Percentiles rank a stretch among this genome's conserved stretches.
Conservation (phyloP, 2,329 filamentous ascomycete species). For the Emericellopsis cladophorae region DNA sequence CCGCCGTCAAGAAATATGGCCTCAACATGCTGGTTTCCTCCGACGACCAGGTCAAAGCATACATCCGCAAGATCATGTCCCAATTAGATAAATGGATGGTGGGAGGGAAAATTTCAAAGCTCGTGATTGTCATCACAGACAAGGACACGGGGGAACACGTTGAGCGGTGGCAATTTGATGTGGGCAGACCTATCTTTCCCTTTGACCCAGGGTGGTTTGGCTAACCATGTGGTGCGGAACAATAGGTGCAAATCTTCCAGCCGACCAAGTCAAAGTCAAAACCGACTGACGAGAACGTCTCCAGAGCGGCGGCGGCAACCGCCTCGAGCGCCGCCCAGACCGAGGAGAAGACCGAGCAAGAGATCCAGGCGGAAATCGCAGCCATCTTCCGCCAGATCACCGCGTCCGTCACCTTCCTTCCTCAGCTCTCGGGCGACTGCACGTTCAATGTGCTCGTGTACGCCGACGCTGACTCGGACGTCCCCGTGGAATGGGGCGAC, state of each 20-base stretch:
- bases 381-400: constrained; percentile 97
- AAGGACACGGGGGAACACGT: constrained; percentile 96
- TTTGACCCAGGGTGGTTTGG: constrained; percentile 1
- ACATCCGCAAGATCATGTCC: constrained; percentile 98
- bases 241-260: constrained; percentile 25
- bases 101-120: constrained; percentile 89
- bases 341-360: constrained; percentile 76
- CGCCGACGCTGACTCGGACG: constrained; percentile 89
- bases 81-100: constrained; percentile 98
- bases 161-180: constrained; percentile 97
- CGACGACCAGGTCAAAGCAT: constrained; percentile 96
- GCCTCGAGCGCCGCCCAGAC: constrained; percentile 8
- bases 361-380: constrained; percentile 93
- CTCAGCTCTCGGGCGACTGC: constrained; percentile 79
- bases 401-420: constrained; percentile 90
- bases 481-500: constrained; percentile 97
- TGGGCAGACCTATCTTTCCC: constrained; percentile 24
- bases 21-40: constrained; percentile 95
- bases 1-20: constrained; percentile 97
- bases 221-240: not conserved
- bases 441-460: constrained; percentile 99
- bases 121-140: constrained; percentile 91
- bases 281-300: constrained; percentile 55
- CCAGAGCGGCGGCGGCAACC: constrained; percentile 19
- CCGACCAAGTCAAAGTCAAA: constrained; percentile 21